Evolutionary conservation across 441 rosid genomes (phyloP).

Genomic region (Raphanus hybrid): DNA sequence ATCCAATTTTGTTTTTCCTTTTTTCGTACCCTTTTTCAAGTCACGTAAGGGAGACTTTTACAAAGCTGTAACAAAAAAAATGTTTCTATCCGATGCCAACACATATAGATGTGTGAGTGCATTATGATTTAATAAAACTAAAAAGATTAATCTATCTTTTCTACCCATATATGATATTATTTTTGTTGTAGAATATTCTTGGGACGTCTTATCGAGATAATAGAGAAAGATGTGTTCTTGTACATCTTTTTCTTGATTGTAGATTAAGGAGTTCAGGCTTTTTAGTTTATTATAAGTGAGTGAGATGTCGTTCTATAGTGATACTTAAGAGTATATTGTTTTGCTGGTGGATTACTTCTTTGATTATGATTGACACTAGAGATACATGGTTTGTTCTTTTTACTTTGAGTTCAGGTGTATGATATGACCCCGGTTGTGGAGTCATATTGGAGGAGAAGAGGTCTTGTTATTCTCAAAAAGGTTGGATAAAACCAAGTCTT

Average conservation of each 20-base stretch:
- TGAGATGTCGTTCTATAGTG: not conserved
- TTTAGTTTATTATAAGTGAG: not conserved
- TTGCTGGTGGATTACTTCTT: not conserved
- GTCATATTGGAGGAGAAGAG: not conserved
- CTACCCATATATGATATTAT: not conserved
- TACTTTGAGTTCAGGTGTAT: not conserved
- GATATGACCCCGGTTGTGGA: not conserved
- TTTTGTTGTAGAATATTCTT: not conserved
- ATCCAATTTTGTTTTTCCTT: constrained; percentile 13
- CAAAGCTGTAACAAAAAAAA: not conserved
- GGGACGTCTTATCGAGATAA: not conserved
- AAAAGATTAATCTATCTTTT: not conserved
- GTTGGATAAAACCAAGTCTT: not conserved
- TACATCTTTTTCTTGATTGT: not conserved
- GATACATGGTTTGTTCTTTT: not conserved
- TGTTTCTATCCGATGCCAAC: constrained; percentile 26
- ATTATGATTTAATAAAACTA: constrained; percentile 4
- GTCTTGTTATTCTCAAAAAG: not conserved
- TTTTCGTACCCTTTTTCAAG: not conserved
- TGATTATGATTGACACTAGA: not conserved
- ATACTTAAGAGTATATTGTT: not conserved
- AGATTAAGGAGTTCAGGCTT: not conserved
- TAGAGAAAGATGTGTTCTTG: not conserved
- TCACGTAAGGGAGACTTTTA: not conserved
- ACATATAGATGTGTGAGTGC: constrained; percentile 13